phyloP scores from a whole-genome alignment of 768 basidiomycete genomes.

The Macrolepiota albuminosa region DNA sequence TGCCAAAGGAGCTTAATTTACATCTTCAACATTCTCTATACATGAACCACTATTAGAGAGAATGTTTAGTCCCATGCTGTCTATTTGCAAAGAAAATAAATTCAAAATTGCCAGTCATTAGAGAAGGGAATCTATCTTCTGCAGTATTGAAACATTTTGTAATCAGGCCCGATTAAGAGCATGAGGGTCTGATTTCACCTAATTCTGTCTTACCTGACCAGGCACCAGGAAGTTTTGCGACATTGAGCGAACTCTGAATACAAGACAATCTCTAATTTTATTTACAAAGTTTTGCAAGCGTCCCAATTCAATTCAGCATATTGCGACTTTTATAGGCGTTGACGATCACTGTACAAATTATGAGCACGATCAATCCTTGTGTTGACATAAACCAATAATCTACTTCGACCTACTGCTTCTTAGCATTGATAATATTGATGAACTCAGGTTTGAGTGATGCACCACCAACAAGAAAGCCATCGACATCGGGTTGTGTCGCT shows the following conservation, averaged over 20 bases:
- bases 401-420: conserved; percentile 8
- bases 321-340: not conserved
- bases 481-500: conserved; percentile 81
- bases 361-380: not conserved
- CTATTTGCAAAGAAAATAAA: no score
- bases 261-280: not conserved
- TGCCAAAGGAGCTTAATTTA: no score
- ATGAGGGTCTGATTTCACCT: no score
- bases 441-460: conserved; percentile 98
- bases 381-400: not conserved
- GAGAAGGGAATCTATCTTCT: no score
- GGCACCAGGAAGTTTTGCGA: no score
- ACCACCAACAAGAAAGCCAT: conserved; percentile 97
- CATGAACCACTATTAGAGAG: no score
- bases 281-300: not conserved
- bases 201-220: no score
- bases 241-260: not conserved
- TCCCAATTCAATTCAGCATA: not conserved
- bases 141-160: no score
- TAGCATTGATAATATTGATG: conserved; percentile 82
- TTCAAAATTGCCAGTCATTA: no score
- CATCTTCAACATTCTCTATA: no score
- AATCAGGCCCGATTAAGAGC: no score
- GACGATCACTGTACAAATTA: not conserved
- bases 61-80: no score